phyloP scores from a whole-genome alignment of 2,329 filamentous ascomycete species.

The Sordariomycetes sp. region DNA sequence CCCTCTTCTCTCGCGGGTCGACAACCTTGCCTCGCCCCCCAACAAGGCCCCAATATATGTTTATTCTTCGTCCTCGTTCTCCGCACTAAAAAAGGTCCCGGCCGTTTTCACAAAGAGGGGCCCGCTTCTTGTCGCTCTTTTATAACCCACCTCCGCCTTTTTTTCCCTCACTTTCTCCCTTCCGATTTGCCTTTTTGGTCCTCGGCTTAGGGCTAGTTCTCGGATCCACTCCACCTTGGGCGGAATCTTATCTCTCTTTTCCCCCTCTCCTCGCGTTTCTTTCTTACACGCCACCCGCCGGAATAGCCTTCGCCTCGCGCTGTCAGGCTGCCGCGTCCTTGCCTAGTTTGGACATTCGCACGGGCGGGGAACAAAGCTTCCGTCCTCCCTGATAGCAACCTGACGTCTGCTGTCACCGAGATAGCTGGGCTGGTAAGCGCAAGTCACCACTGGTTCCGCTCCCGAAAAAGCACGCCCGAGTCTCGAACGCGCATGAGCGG shows the following conservation, averaged over 20 bases:
- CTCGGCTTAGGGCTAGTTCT: constrained; percentile 1
- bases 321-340: background rate
- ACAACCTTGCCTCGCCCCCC: background rate
- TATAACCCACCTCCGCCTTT: background rate
- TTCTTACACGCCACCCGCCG: background rate
- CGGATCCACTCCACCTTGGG: background rate
- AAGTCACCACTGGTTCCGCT: background rate
- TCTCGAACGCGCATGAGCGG: background rate
- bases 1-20: background rate
- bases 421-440: background rate
- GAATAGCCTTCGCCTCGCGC: background rate
- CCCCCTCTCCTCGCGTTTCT: background rate
- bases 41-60: background rate
- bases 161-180: background rate
- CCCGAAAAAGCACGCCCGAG: background rate
- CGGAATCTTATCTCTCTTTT: background rate
- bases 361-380: background rate
- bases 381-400: background rate
- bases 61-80: background rate
- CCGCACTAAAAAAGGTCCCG: background rate
- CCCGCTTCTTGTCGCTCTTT: background rate
- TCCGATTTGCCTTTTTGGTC: background rate
- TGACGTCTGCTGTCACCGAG: background rate
- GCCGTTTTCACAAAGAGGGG: background rate
- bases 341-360: background rate